A percentile compares a stretch with the other conserved stretches of the same genome.
Evolutionary conservation across 164 flowering plant species (phyloP).

Genomic region (Annona squamosa): DNA sequence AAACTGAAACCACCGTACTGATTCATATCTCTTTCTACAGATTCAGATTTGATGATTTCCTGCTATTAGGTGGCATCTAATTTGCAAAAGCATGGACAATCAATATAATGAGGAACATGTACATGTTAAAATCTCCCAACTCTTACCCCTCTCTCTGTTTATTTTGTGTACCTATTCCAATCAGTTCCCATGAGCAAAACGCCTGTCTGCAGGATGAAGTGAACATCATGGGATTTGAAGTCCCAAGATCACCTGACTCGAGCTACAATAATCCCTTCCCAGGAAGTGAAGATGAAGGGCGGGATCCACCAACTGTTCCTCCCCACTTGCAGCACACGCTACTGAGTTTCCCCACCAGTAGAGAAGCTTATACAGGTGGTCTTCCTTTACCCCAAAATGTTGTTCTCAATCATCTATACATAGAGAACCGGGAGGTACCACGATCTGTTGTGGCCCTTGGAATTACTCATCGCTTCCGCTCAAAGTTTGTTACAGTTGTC

Average conservation of each 20-base stretch:
- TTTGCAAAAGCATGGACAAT: constrained; percentile 38
- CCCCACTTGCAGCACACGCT: constrained; percentile 70
- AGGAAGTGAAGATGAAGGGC: constrained; percentile 62
- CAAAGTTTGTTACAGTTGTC: constrained; percentile 76
- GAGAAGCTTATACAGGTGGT: constrained; percentile 33
- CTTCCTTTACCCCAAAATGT: constrained; percentile 68
- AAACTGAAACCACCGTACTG: constrained; percentile 1
- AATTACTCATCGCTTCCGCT: constrained; percentile 73
- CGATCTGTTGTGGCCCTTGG: constrained; percentile 83
- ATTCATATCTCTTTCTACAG: constrained; percentile 14
- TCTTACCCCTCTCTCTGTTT: neutral
- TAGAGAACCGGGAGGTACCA: constrained; percentile 70
- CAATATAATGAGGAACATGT: constrained; percentile 33
- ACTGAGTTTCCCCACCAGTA: constrained; percentile 42
- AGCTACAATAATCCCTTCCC: constrained; percentile 70
- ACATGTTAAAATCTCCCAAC: constrained; percentile 10
- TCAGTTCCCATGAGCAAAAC: neutral
- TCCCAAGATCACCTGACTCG: constrained; percentile 79
- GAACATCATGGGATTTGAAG: constrained; percentile 78
- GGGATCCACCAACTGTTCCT: constrained; percentile 82
- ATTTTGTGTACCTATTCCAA: neutral
- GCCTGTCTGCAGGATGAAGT: constrained; percentile 52
- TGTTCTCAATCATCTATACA: constrained; percentile 83
- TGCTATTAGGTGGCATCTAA: neutral
- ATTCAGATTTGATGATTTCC: constrained; percentile 7